Base-by-base conservation (phyloP, 1,284 basidiomycete species). In the Marasmius tenuissimus region DNA sequence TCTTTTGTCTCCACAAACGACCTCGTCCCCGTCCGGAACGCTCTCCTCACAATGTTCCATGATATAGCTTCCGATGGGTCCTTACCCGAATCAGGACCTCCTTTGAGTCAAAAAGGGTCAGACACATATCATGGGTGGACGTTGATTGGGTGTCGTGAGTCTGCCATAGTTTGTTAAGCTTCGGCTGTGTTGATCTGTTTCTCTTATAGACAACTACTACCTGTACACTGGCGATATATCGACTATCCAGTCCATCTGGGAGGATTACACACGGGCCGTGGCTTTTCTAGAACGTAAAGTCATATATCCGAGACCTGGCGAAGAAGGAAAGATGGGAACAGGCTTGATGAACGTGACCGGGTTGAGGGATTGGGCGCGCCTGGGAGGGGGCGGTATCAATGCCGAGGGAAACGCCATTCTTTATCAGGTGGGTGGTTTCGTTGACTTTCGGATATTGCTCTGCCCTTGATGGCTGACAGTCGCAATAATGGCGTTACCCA, bases 1-100 rank as follows among this genome's bases (percentile, higher is more conserved):
- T 80, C 83, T 65, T 86, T 86, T 64, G 85, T 86, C 1, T 85
- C 84, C 0, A 86, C 84, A 0, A 82, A 84, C 65, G 85, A 86
- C 63, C 76, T 86, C 1, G 60, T 84, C 0, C 81, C 85, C 0
- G 83, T 83, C 0, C 75, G 78, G 37, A 86, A 86, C 66, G 84
- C 85, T 0, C 76, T 86, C 3, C 75, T 80, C 1, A 86, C 85
- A 0, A 85, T 86, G 83, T 86, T 86, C 64, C 73, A 82, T 6
- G 76, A 74, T 0, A 81, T 83, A 57, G 77, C 85, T 60, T 79
- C 84, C 0, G 67, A 50, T 11, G 85, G 85, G 18, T 83, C 83
- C 0, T 72, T 86, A 0, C 83, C 84, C 1, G 84, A 85, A 66
- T 84, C 83, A 4, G 85, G 85, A 0, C 84, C 84, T 4, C 84